phyloP scores from a whole-genome alignment of 371 early-diverging fungal genomes.

The Globomyces sp. region DNA sequence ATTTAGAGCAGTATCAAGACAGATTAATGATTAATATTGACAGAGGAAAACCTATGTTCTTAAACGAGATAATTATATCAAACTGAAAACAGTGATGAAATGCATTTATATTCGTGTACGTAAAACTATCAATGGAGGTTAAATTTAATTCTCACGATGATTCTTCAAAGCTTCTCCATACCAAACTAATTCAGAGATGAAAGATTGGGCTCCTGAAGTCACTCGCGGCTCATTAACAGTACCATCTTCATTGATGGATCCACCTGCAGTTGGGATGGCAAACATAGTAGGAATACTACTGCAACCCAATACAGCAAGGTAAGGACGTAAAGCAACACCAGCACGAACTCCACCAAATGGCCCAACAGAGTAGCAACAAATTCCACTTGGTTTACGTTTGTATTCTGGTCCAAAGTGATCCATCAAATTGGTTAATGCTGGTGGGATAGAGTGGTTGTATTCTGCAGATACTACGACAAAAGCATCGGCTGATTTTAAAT shows the following conservation, averaged over 20 bases:
- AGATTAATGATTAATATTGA: too few relatives aligned
- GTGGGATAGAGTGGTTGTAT: conserved; percentile 32
- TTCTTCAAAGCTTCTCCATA: conserved; percentile 8
- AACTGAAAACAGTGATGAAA: too few relatives aligned
- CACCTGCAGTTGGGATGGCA: conserved; percentile 20
- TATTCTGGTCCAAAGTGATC: conserved; percentile 29
- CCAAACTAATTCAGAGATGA: conserved; percentile 3
- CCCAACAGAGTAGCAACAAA: conserved; percentile 27
- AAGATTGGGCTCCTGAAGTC: background rate
- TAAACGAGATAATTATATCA: too few relatives aligned
- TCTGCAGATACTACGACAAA: conserved; percentile 29
- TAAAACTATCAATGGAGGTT: too few relatives aligned
- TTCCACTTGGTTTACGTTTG: conserved; percentile 23
- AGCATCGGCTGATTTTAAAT: conserved; percentile 21
- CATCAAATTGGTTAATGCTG: conserved; percentile 30
- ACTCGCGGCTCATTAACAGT: background rate
- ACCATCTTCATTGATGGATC: conserved; percentile 24
- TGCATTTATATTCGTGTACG: too few relatives aligned
- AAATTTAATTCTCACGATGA: background rate
- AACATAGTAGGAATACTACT: conserved; percentile 19
- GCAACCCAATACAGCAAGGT: conserved; percentile 22
- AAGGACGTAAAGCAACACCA: conserved; percentile 13
- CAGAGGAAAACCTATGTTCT: too few relatives aligned
- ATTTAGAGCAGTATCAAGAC: too few relatives aligned
- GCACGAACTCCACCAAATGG: conserved; percentile 29